A percentile compares a stretch with the other conserved stretches of the same genome.
Conservation (phyloP, 192 early-diverging fungal species). For the Gamsiella multidivaricata region DNA sequence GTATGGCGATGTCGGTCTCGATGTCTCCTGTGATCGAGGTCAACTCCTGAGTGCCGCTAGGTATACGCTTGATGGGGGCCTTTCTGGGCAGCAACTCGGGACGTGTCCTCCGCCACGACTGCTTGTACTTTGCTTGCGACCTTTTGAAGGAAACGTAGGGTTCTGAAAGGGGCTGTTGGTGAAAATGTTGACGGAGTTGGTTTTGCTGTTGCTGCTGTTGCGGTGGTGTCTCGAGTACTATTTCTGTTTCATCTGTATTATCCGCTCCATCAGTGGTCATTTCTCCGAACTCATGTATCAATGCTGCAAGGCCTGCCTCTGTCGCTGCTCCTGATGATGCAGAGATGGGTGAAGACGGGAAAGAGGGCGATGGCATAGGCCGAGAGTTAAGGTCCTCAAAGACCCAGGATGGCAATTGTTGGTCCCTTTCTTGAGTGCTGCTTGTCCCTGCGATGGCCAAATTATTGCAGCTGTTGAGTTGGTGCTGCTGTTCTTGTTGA, state of each 20-base stretch:
- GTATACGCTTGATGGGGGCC: background rate
- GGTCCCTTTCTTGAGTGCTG: background rate
- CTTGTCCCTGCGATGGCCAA: background rate
- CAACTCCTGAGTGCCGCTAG: background rate
- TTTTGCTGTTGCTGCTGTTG: constrained; percentile 12
- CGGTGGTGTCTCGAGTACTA: background rate
- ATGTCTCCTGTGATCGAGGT: background rate
- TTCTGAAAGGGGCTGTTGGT: background rate
- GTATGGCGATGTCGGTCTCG: too few species aligned
- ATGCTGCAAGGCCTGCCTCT: background rate
- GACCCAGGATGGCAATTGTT: constrained; percentile 28
- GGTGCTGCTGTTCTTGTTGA: background rate
- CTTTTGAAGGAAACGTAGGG: constrained; percentile 5
- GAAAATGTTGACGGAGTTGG: background rate
- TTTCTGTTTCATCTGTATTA: constrained; percentile 6
- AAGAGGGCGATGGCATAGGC: background rate
- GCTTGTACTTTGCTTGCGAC: constrained; percentile 26
- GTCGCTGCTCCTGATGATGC: background rate
- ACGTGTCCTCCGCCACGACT: constrained; percentile 31
- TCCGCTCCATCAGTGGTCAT: constrained; percentile 13
- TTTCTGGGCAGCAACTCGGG: constrained; percentile 17
- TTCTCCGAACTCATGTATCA: constrained; percentile 16
- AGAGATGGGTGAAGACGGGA: background rate
- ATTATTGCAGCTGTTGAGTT: background rate
- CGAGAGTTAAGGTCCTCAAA: constrained; percentile 2